Evolutionary conservation across 208 protist species (phyloP).

Genomic region (Wallacemonas sp.): DNA sequence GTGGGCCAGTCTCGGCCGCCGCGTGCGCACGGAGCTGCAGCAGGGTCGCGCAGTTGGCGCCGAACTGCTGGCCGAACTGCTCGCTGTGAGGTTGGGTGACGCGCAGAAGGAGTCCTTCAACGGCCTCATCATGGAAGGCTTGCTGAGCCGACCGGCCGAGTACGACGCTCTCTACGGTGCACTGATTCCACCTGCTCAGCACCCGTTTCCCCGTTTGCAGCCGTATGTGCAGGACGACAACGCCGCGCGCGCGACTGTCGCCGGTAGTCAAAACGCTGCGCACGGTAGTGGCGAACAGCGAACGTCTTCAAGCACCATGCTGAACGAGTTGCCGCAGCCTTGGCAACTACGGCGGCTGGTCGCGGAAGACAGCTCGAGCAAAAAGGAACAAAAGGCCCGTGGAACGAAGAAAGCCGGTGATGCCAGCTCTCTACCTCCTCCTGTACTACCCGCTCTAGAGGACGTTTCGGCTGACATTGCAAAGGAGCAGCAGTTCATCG

Average conservation of each 20-base stretch:
- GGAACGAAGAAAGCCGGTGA: conserved; percentile 54
- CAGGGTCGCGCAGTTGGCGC: conserved; percentile 42
- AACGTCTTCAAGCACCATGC: neutral
- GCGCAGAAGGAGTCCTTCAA: conserved; percentile 20
- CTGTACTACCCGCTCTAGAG: conserved; percentile 68
- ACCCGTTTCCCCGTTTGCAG: conserved; percentile 11
- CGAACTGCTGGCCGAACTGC: conserved; percentile 39
- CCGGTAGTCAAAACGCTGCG: neutral
- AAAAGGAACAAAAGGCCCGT: conserved; percentile 51
- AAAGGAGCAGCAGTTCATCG: conserved; percentile 46
- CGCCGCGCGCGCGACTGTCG: neutral
- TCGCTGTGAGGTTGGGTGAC: conserved; percentile 46
- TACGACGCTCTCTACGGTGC: conserved; percentile 9
- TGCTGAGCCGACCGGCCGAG: conserved; percentile 31
- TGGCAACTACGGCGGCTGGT: conserved; percentile 12
- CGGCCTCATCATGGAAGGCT: conserved; percentile 70
- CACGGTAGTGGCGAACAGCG: neutral
- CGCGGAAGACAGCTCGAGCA: conserved; percentile 25
- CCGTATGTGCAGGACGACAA: neutral
- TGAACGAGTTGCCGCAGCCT: neutral
- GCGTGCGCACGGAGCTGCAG: conserved; percentile 38
- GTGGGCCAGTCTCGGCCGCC: conserved; percentile 40
- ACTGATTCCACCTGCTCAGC: conserved; percentile 9
- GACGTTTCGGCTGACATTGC: conserved; percentile 30
- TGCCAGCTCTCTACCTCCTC: conserved; percentile 54